Base-by-base conservation (phyloP, 2,329 filamentous ascomycete species). In the Cryphonectria nitschkei region DNA sequence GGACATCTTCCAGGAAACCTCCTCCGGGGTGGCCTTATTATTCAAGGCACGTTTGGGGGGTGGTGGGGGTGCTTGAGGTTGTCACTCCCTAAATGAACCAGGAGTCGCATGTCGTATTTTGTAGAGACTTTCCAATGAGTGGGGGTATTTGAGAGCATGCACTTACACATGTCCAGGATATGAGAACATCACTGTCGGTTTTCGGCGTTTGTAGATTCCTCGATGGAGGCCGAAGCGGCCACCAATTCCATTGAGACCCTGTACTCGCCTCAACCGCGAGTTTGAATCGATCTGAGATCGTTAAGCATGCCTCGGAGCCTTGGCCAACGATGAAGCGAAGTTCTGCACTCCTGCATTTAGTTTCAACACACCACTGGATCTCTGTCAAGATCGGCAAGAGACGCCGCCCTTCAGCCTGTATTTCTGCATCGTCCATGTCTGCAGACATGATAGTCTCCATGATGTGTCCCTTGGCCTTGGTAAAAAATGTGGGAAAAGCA, bases 151-250 rank as follows among this genome's bases (percentile, higher is more conserved):
- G 26, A 29, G 13, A 56, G n/a, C 2, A 11, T 56, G 26, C n/a
- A 32, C 61, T 63, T 41, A 63, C 61, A 41, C 61, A 63, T 39
- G 26, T 26, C 61, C 61, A 63, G 6, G 61, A 63, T 19, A 63
- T 63, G 7, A 41, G 11, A 11, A 37, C 61, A 43, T 14, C 37
- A 2, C 11, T 16, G 11, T 29, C 22, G 7, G 22, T 8, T 11
- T 34, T 22, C 37, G 5, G 9, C 22, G 9, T 39, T 54, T 13
- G 56, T 5, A 6, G 1, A 26, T 13, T 9, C 13, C 22, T 63
- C 16, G 34, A 19, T n/a, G 67, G 67, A 34, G 67, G 67, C 3
- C 37, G 56, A 14, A 68, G 54, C 26, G 67, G 67, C 67, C 67
- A 68, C 67, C 56, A 68, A 29, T 56, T 26, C 67, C 67, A 68